phyloP scores from a whole-genome alignment of 148 eudicot genomes.

The Amaranthus palmeri region DNA sequence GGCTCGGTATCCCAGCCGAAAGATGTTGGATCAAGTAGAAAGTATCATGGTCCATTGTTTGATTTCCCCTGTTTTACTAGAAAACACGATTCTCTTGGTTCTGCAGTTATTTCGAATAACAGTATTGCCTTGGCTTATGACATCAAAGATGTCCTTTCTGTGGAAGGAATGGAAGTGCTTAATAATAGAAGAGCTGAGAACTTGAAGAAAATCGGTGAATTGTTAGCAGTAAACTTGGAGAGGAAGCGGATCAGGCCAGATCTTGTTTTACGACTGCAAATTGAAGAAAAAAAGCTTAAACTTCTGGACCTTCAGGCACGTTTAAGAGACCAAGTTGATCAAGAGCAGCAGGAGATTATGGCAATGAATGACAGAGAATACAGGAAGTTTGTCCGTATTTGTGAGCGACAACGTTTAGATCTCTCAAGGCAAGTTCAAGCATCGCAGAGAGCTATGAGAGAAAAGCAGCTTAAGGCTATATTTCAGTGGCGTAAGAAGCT shows the following conservation, averaged over 20 bases:
- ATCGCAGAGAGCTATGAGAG: conserved; percentile 82
- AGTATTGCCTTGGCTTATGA: conserved; percentile 77
- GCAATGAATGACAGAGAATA: conserved; percentile 93
- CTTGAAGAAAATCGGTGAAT: conserved; percentile 64
- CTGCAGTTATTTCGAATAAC: conserved; percentile 54
- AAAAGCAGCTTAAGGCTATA: conserved; percentile 85
- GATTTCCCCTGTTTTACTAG: conserved; percentile 96
- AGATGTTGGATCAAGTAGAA: conserved; percentile 58
- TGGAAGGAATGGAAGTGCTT: conserved; percentile 64
- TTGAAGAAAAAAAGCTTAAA: conserved; percentile 86
- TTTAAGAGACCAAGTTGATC: conserved; percentile 84
- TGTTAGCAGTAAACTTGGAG: conserved; percentile 75
- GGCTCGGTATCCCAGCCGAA: conserved; percentile 47
- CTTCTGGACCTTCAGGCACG: conserved; percentile 76
- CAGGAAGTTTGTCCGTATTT: conserved; percentile 79
- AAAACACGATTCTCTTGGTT: conserved; percentile 76
- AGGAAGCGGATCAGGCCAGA: conserved; percentile 92
- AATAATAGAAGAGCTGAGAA: conserved; percentile 68
- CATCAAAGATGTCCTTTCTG: conserved; percentile 71
- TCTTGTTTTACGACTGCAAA: conserved; percentile 77
- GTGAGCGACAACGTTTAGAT: conserved; percentile 95
- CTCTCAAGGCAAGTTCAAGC: conserved; percentile 86
- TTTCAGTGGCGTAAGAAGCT: conserved; percentile 98
- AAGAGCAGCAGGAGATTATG: conserved; percentile 95
- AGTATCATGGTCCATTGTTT: conserved; percentile 96